phyloP scores from a whole-genome alignment of 495 filamentous ascomycete species.

The Rhypophila decipiens region DNA sequence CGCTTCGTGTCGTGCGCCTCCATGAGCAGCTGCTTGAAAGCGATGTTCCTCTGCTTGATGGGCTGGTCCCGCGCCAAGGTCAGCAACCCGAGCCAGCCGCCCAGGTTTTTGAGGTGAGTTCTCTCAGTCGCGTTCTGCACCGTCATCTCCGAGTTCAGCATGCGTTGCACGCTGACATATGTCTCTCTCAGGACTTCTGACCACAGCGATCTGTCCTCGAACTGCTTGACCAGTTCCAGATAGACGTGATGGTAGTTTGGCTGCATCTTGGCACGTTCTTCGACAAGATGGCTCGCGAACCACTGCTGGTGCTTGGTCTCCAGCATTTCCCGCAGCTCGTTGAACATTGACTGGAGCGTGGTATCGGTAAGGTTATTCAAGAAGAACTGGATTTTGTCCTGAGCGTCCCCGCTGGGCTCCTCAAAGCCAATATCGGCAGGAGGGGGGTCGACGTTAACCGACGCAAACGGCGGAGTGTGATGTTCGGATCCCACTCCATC shows the following conservation, averaged over 20 bases:
- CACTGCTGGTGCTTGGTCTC: slow-evolving; percentile 81
- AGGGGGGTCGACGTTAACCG: slow-evolving; percentile 67
- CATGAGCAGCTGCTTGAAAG: slow-evolving; percentile 89
- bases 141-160: slow-evolving; percentile 84
- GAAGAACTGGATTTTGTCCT: slow-evolving; percentile 91
- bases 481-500: slow-evolving; percentile 50
- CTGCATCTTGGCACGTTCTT: slow-evolving; percentile 91
- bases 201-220: slow-evolving; percentile 73
- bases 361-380: slow-evolving; percentile 91
- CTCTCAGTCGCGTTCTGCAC: slow-evolving; percentile 74
- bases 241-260: slow-evolving; percentile 93
- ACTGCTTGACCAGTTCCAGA: slow-evolving; percentile 77
- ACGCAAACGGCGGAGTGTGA: slow-evolving; percentile 56
- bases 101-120: slow-evolving; percentile 83
- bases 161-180: slow-evolving; percentile 72
- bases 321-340: slow-evolving; percentile 69
- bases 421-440: slow-evolving; percentile 55
- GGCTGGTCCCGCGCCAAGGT: slow-evolving; percentile 93
- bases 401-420: slow-evolving; percentile 74
- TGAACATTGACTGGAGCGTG: slow-evolving; percentile 75
- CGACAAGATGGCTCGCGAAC: slow-evolving; percentile 95
- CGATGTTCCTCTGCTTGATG: slow-evolving; percentile 93
- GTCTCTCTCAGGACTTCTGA: slow-evolving; percentile 89
- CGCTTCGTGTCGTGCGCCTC: slow-evolving; percentile 89
- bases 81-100: slow-evolving; percentile 84